phyloP scores from a whole-genome alignment of 2,329 filamentous ascomycete genomes.

The Botrytis paeoniae region DNA sequence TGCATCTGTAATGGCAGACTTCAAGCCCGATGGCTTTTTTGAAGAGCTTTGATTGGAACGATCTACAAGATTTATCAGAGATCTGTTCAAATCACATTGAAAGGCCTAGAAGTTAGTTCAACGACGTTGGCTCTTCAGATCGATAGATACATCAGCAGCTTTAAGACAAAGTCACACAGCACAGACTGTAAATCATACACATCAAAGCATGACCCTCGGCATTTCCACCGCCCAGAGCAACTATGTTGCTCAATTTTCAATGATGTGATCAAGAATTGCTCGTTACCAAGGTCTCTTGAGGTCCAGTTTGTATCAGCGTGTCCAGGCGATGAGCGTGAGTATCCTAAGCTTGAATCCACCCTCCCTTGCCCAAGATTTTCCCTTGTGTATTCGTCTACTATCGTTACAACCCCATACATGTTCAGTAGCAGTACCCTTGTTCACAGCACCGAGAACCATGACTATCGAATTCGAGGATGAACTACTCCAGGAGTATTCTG shows the following conservation, averaged over 20 bases:
- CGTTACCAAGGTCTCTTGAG: not conserved
- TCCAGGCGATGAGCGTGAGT: not conserved
- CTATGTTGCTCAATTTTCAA: not conserved
- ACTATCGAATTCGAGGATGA: not conserved
- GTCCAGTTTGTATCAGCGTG: not conserved
- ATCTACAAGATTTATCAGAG: not conserved
- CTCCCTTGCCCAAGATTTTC: no score
- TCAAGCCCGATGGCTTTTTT: not conserved
- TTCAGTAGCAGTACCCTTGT: not conserved
- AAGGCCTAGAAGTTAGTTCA: slow-evolving; percentile 15
- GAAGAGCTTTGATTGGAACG: not conserved
- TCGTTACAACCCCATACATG: not conserved
- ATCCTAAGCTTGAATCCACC: not conserved
- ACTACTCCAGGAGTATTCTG: not conserved
- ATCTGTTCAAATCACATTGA: not conserved
- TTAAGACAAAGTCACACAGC: not conserved
- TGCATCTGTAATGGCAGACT: not conserved
- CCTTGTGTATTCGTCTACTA: not conserved
- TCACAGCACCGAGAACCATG: not conserved
- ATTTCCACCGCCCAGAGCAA: not conserved
- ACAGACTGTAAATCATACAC: not conserved
- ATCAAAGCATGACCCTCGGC: not conserved
- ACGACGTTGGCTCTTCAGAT: not conserved
- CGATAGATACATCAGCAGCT: not conserved
- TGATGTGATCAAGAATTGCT: not conserved